These are phyloP conservation scores for Ulota crispa DNA, from an alignment of 225 moss, liverwort and hornwort genomes.

Conservation along the genomic window DNA sequence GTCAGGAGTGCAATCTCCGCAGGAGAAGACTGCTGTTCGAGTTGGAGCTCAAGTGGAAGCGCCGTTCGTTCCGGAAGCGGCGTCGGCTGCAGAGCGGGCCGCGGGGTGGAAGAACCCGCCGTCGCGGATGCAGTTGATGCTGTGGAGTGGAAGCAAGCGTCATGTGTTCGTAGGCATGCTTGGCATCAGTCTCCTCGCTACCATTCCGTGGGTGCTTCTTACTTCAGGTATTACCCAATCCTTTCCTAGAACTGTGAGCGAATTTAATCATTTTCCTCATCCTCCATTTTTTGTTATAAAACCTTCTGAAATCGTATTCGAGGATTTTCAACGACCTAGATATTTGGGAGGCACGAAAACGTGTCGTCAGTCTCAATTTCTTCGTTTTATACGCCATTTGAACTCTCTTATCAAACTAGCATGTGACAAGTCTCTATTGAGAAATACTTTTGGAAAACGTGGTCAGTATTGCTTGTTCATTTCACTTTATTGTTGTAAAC, in stretches of 20 bases:
- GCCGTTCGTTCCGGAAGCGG: constrained; percentile 45
- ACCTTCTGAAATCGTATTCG: too few relatives aligned
- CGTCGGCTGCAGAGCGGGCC: constrained; percentile 46
- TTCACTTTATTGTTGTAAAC: neutral
- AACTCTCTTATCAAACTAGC: too few relatives aligned
- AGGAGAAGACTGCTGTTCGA: constrained; percentile 26
- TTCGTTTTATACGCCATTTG: neutral
- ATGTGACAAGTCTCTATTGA: neutral
- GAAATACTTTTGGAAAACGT: neutral
- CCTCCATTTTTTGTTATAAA: neutral
- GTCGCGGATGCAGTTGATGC: constrained; percentile 72
- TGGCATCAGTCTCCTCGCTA: constrained; percentile 63
- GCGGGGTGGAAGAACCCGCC: constrained; percentile 61
- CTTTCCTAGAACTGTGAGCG: too few relatives aligned
- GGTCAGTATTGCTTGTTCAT: neutral
- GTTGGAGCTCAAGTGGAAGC: constrained; percentile 30
- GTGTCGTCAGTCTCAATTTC: neutral
- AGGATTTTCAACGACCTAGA: neutral
- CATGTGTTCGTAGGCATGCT: constrained; percentile 83
- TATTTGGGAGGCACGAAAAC: neutral
- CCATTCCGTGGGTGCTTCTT: constrained; percentile 77
- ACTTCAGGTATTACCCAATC: constrained; percentile 56
- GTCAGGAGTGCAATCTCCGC: constrained; percentile 13
- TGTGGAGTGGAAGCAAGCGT: constrained; percentile 88
- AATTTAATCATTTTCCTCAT: too few relatives aligned